A percentile compares a stretch with the other conserved stretches of the same genome.
These are phyloP conservation scores for Starmerella etchellsii DNA, from an alignment of 805 yeast genomes.

Conservation along the genomic window DNA sequence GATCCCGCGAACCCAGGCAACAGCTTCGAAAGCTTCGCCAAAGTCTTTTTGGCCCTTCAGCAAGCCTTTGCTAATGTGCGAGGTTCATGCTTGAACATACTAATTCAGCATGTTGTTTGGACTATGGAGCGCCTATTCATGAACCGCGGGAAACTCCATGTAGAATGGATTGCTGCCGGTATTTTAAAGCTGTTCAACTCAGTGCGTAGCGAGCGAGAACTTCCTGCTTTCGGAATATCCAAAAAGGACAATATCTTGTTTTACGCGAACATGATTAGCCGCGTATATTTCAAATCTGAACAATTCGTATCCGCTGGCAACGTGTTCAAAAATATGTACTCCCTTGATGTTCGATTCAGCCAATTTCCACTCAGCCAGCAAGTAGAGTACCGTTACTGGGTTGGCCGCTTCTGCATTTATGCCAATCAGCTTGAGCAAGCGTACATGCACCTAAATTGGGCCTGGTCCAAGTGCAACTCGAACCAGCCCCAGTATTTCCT, in stretches of 20 bases:
- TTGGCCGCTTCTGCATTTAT: constrained; percentile 28
- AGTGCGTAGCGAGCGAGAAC: constrained; percentile 36
- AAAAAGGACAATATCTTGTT: constrained; percentile 41
- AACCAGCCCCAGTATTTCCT: constrained; percentile 29
- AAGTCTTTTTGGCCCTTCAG: constrained; percentile 34
- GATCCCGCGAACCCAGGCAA: constrained; percentile 40
- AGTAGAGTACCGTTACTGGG: constrained; percentile 23
- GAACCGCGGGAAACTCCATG: constrained; percentile 5
- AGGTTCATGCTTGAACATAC: constrained; percentile 23
- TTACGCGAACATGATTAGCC: constrained; percentile 43
- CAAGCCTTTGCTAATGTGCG: constrained; percentile 26
- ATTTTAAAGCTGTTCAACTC: constrained; percentile 49
- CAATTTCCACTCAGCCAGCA: constrained; percentile 17
- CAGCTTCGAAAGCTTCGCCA: constrained; percentile 41
- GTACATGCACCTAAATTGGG: constrained; percentile 39
- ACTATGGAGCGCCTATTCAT: constrained; percentile 7
- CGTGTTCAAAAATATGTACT: constrained; percentile 75
- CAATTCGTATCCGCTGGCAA: constrained; percentile 38
- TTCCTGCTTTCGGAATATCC: constrained; percentile 20
- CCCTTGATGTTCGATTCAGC: constrained; percentile 10
- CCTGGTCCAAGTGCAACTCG: constrained; percentile 33
- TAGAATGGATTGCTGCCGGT: constrained; percentile 39
- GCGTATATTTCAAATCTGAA: constrained; percentile 36
- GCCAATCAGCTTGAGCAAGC: constrained; percentile 12
- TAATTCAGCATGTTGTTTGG: constrained; percentile 7